Base-by-base conservation (phyloP, 139 green algal genomes). In the Chlorella sp. region DNA sequence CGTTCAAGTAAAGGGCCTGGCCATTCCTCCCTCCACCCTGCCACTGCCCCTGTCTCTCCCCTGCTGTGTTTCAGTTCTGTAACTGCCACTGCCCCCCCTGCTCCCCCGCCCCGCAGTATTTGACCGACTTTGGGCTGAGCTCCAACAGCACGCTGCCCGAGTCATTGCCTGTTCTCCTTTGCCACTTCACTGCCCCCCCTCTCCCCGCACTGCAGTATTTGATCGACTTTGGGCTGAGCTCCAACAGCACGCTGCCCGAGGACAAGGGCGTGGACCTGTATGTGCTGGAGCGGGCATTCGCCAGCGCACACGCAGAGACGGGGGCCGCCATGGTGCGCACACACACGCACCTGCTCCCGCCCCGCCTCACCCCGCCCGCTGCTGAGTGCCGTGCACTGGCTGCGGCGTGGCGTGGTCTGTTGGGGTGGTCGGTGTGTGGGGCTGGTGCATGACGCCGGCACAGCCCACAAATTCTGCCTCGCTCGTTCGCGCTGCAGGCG, bases 241-340 rank as follows among this genome's bases (percentile, higher is more conserved):
- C 87, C 90, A 98, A 96, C 91, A 95, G 92, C 39, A 96, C 64
- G 30, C 48, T 98, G 15, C 86, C 94, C 30, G 95, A 98, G 88
- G 96, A 98, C 92, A 97, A 97, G 91, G 96, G 90, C 0, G 96
- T 98, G 30, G 97, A 99, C 90, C 92, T 99, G 66, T 98, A 98
- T 86, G 96, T 98, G 39, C 90, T 99, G 83, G 97, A 99, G 90
- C 91, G 96, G 18, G 97, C 96, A 15, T 95, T 99, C 90, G 94
- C 88, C 19, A 95, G 89, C 79, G 94, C 97, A 22, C 96, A 98
- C 80, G 91, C 94, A 11, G 86, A 82, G 28, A 14, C 85, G 21
- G 90, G 84, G 24, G 71, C 94, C 0, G 64, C 64, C 37, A 71
- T 90, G 61, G 64, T 86, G 36, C 76, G 34, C 48, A 57, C 48